These are phyloP conservation scores for Cyberlindnera nakhonratchasimensis DNA, from an alignment of 805 yeast genomes.

Conservation along the genomic window DNA sequence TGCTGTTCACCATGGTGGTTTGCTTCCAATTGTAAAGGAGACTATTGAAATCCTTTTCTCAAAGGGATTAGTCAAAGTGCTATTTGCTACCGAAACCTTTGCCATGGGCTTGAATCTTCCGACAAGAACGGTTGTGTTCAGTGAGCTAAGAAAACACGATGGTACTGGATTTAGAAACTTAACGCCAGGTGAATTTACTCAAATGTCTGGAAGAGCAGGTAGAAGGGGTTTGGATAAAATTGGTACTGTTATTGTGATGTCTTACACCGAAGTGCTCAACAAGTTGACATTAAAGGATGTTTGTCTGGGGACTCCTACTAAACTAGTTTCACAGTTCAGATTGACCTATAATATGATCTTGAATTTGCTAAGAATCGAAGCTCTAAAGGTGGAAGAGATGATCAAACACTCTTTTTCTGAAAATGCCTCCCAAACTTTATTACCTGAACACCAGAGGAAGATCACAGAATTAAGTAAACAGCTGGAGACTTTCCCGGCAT, in stretches of 20 bases:
- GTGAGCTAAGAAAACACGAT: slow-evolving; percentile 84
- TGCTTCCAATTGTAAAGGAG: slow-evolving; percentile 89
- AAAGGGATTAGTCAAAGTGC: slow-evolving; percentile 76
- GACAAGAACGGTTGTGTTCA: slow-evolving; percentile 91
- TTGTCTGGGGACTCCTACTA: slow-evolving; percentile 85
- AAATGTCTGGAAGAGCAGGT: slow-evolving; percentile 99
- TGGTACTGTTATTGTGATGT: slow-evolving; percentile 93
- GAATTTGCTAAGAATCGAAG: slow-evolving; percentile 88
- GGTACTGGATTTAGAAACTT: slow-evolving; percentile 79
- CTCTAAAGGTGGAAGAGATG: slow-evolving; percentile 96
- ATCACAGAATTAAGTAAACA: slow-evolving; percentile 51
- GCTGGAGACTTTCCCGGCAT: slow-evolving; percentile 35
- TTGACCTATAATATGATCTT: slow-evolving; percentile 94
- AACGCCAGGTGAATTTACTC: slow-evolving; percentile 95
- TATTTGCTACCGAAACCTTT: slow-evolving; percentile 97
- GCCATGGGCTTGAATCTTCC: slow-evolving; percentile 98
- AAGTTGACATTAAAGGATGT: slow-evolving; percentile 68
- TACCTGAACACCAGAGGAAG: slow-evolving; percentile 79
- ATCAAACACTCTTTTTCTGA: slow-evolving; percentile 94
- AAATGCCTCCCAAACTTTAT: slow-evolving; percentile 75
- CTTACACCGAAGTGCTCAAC: slow-evolving; percentile 63
- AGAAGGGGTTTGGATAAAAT: slow-evolving; percentile 91
- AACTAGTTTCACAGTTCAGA: slow-evolving; percentile 86
- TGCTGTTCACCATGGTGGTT: slow-evolving; percentile 94
- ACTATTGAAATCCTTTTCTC: slow-evolving; percentile 90